Evolutionary conservation across 805 yeast genomes (phyloP).

Genomic region (Kluyveromyces nonfermentans): DNA sequence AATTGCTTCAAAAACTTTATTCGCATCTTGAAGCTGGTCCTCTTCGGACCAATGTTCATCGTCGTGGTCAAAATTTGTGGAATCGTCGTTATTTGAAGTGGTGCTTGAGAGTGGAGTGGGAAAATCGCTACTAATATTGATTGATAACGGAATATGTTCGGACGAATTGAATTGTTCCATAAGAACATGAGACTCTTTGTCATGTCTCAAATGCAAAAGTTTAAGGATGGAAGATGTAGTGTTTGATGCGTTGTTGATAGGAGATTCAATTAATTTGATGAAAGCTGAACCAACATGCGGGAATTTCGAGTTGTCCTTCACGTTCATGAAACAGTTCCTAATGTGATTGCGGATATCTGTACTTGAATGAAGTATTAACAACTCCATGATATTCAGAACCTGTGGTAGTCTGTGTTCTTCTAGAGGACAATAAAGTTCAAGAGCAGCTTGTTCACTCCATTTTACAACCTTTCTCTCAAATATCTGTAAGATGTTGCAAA

Average conservation of each 20-base stretch:
- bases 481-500: constrained; percentile 4
- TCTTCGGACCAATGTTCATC: constrained; percentile 7
- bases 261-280: constrained; percentile 2
- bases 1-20: constrained; percentile 5
- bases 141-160: neutral
- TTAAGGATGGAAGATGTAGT: neutral
- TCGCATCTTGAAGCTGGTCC: constrained; percentile 6
- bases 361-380: constrained; percentile 4
- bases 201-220: constrained; percentile 1
- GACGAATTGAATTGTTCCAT: neutral
- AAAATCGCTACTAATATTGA: neutral
- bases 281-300: neutral
- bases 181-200: neutral
- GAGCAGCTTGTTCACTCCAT: constrained; percentile 5
- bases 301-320: neutral
- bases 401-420: constrained; percentile 8
- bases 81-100: neutral
- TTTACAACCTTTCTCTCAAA: constrained; percentile 2
- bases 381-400: constrained; percentile 5
- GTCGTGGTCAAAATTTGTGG: neutral
- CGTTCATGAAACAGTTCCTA: neutral
- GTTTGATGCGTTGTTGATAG: constrained; percentile 1
- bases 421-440: constrained; percentile 6
- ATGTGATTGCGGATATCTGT: constrained; percentile 2
- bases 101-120: neutral